Percentiles rank a stretch among this genome's conserved stretches.
These are phyloP conservation scores for Vaccinium corymbosum DNA, from an alignment of 148 eudicot genomes.

Conservation along the genomic window DNA sequence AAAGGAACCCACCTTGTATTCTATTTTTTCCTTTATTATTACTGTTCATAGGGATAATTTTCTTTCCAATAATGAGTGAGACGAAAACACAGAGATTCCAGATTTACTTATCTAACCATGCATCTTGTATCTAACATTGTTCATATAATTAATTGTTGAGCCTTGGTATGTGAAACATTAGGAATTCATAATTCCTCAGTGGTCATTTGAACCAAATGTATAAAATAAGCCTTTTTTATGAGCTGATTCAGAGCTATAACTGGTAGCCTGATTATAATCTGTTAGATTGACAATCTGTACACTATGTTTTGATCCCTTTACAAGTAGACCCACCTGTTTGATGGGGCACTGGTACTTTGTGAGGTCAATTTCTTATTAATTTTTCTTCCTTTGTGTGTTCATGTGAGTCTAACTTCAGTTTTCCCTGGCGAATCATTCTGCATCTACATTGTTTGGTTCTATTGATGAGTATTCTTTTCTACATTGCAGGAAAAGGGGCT, in stretches of 20 bases:
- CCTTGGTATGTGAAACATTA: neutral
- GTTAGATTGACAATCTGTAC: neutral
- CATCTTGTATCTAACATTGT: neutral
- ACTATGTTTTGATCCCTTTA: conserved; percentile 1
- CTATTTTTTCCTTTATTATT: neutral
- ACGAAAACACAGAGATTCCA: neutral
- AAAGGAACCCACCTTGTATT: neutral
- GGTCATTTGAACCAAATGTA: conserved; percentile 3
- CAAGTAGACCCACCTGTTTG: neutral
- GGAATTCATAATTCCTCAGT: conserved; percentile 3
- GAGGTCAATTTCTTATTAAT: neutral
- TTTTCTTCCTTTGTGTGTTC: neutral
- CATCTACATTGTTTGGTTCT: neutral
- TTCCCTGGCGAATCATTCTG: neutral
- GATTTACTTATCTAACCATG: neutral
- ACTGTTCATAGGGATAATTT: neutral
- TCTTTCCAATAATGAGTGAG: neutral
- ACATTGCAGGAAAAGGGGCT: conserved; percentile 61
- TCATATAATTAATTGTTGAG: neutral
- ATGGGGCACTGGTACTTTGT: neutral
- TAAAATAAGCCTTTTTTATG: neutral
- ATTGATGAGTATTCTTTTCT: neutral
- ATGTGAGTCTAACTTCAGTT: neutral
- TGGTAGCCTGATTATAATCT: neutral
- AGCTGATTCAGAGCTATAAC: neutral